These are phyloP conservation scores for Hibiscus tridactylites DNA, from an alignment of 345 rosid genomes.

Conservation along the genomic window DNA sequence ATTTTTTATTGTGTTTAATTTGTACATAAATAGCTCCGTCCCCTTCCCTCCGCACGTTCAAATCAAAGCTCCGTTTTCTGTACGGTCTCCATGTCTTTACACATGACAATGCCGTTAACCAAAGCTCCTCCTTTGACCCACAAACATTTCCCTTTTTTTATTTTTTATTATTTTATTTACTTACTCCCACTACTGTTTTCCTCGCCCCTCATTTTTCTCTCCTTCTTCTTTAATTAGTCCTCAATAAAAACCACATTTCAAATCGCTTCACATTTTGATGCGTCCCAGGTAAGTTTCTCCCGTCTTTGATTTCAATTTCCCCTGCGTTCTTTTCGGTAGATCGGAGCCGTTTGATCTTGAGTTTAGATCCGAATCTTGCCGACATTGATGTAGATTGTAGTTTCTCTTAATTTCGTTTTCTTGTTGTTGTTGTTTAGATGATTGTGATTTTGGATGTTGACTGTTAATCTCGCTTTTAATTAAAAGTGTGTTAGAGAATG, in stretches of 20 bases:
- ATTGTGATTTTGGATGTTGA: not conserved
- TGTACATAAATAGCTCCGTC: not conserved
- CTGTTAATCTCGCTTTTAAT: not conserved
- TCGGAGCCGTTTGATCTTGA: not conserved
- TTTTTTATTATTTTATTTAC: too few species aligned
- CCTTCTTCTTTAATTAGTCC: not conserved
- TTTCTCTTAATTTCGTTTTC: not conserved
- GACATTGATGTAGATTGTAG: not conserved
- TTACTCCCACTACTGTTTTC: not conserved
- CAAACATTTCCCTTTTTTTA: not conserved
- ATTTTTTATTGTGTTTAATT: too few species aligned
- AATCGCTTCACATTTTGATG: not conserved
- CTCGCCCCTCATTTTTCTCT: not conserved
- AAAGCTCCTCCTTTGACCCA: not conserved
- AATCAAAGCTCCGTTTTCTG: not conserved
- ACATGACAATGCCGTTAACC: not conserved
- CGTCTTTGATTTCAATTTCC: not conserved
- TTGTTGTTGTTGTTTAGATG: not conserved
- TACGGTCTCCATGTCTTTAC: not conserved
- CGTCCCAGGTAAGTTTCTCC: slow-evolving; percentile 11
- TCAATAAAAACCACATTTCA: not conserved
- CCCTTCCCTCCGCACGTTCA: not conserved
- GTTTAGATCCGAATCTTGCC: not conserved
- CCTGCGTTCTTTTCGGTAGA: too few species aligned
- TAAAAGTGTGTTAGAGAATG: not conserved